Percentiles rank a stretch among this genome's conserved stretches.
phyloP scores from a whole-genome alignment of 2,329 filamentous ascomycete genomes.

The Elsinoe fawcettii region DNA sequence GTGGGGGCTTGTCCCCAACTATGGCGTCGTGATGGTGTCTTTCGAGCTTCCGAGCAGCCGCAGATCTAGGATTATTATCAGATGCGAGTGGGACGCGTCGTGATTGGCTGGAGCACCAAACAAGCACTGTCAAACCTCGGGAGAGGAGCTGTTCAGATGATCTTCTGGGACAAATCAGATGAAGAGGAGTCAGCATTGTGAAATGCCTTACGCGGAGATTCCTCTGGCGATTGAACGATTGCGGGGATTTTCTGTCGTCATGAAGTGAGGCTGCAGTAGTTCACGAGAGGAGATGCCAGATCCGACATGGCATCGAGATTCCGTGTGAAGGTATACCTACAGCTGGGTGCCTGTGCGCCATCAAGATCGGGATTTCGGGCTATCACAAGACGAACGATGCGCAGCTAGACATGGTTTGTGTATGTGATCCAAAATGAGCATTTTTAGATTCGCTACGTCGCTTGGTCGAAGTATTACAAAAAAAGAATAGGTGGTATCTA shows the following conservation, averaged over 20 bases:
- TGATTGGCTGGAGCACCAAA: background rate
- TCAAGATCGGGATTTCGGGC: background rate
- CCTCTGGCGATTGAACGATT: background rate
- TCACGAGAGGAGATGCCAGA: background rate
- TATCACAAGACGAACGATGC: background rate
- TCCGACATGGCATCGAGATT: background rate
- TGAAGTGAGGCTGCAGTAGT: conserved; percentile 7
- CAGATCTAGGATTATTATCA: conserved; percentile 11
- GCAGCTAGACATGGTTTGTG: background rate
- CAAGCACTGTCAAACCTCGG: no score
- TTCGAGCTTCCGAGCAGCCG: background rate
- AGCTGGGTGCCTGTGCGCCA: background rate
- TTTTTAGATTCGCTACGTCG: conserved; percentile 3
- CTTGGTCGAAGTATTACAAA: conserved; percentile 6
- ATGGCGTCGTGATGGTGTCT: background rate
- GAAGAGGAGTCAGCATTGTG: background rate
- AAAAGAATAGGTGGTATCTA: conserved; percentile 12
- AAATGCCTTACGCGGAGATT: background rate
- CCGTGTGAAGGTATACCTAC: background rate
- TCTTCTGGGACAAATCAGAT: background rate
- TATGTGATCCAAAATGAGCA: background rate
- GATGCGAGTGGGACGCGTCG: background rate
- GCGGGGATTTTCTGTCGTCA: conserved; percentile 9
- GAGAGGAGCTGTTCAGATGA: background rate
- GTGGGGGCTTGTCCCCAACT: conserved; percentile 3